Percentiles rank a stretch among this genome's conserved stretches.
phyloP scores from a whole-genome alignment of 1,284 basidiomycete species.

The Apiotrichum mycotoxinovorans region DNA sequence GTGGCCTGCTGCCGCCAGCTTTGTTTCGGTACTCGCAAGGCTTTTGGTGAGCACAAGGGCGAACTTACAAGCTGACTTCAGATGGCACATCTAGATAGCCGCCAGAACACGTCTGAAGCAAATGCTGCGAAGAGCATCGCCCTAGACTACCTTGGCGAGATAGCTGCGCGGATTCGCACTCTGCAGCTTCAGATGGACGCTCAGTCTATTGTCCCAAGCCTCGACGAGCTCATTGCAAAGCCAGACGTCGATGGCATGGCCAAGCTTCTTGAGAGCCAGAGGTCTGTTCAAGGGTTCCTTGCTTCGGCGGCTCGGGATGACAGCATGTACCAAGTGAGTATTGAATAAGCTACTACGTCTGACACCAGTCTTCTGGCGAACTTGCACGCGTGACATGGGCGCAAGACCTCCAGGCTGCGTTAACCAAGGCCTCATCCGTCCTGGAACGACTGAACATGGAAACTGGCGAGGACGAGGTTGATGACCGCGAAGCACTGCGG shows the following conservation, averaged over 20 bases:
- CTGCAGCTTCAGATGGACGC: slow-evolving; percentile 36
- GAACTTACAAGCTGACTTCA: slow-evolving; percentile 36
- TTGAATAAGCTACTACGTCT: neutral
- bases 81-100: slow-evolving; percentile 75
- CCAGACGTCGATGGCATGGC: slow-evolving; percentile 58
- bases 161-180: slow-evolving; percentile 73
- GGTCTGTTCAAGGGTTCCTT: slow-evolving; percentile 54
- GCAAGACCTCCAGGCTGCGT: slow-evolving; percentile 34
- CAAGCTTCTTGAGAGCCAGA: slow-evolving; percentile 53
- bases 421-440: slow-evolving; percentile 27
- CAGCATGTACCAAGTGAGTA: slow-evolving; percentile 33
- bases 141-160: slow-evolving; percentile 87
- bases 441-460: slow-evolving; percentile 33
- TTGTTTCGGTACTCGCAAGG: slow-evolving; percentile 71
- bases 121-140: slow-evolving; percentile 82
- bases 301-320: slow-evolving; percentile 31
- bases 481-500: slow-evolving; percentile 25
- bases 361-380: slow-evolving; percentile 30
- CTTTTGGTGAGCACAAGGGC: slow-evolving; percentile 63
- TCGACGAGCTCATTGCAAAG: slow-evolving; percentile 67
- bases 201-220: slow-evolving; percentile 48
- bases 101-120: slow-evolving; percentile 67
- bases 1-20: slow-evolving; percentile 86
- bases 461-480: slow-evolving; percentile 20
- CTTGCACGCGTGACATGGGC: slow-evolving; percentile 37